Evolutionary conservation across 75 land plant genomes (phyloP).

Genomic region (Cunninghamia lanceolata): DNA sequence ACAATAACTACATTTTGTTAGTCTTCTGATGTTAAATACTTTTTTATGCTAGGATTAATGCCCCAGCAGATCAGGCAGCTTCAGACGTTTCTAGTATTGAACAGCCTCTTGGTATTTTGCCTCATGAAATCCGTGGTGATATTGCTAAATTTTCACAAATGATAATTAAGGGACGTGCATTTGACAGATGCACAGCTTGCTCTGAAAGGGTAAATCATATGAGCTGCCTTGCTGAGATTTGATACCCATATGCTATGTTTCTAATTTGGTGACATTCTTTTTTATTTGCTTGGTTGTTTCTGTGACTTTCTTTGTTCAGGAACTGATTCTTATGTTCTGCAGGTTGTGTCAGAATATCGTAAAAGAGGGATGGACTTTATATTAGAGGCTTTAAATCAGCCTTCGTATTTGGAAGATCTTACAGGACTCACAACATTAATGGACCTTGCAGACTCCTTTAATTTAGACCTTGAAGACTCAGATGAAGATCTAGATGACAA

Average conservation of each 20-base stretch:
- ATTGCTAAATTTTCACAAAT: conserved; percentile 79
- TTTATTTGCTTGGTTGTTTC: background rate
- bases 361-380: conserved; percentile 80
- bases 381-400: conserved; percentile 79
- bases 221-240: background rate
- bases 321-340: conserved; percentile 7
- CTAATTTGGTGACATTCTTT: background rate
- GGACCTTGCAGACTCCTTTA: conserved; percentile 52
- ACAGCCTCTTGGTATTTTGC: conserved; percentile 92
- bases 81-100: conserved; percentile 33
- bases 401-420: conserved; percentile 92
- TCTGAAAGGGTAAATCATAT: conserved; percentile 53
- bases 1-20: background rate
- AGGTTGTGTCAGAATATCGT: conserved; percentile 88
- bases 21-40: background rate
- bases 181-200: conserved; percentile 91
- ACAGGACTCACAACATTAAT: conserved; percentile 91
- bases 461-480: conserved; percentile 77
- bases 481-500: conserved; percentile 36
- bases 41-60: conserved; percentile 55
- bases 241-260: conserved; percentile 3
- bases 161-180: conserved; percentile 79
- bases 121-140: conserved; percentile 95
- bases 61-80: conserved; percentile 70
- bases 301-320: background rate